Base-by-base conservation (phyloP, 1,284 basidiomycete genomes). In the Microbotryum scabiosae region DNA sequence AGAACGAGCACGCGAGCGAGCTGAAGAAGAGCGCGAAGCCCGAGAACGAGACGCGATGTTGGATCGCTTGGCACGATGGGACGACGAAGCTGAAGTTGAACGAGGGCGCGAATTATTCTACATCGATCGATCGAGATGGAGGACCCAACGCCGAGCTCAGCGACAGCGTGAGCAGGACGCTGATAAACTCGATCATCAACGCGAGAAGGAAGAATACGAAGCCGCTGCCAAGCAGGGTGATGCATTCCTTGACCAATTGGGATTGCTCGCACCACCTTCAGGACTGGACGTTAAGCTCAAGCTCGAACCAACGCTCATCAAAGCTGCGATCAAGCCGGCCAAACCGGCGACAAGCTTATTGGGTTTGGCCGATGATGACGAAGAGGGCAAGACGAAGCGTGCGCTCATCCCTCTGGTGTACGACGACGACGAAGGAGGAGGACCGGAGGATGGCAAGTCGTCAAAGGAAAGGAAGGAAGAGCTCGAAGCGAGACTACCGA, bases 361-460 rank as follows among this genome's bases (percentile, higher is more conserved):
- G 3, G 68, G 67, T 21, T 61, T 65, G 18, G 70, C 60, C 26
- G 71, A 71, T 26, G 72, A 73, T 16, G 72, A 74, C 41, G 73
- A 74, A 14, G 71, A 72, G 21, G 67, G 61, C n/a, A 63, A 65
- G 57, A 67, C 68, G 57, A 71, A 71, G 64, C 59, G 73, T 26
- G 68, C 65, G 48, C 61, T 74, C 18, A 70, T 74, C 48, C 72
- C 71, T 36, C 60, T 74, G 14, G 67, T 59, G 32, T 74, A 74
- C 54, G 71, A 70, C 55, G 73, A 74, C 57, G 73, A 73, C 28
- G 55, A 56, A 51, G 56, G 57, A 62, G 54, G 60, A 68, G 43
- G 57, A 53, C 52, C 63, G 65, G 46, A 65, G 55, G 26, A 70
- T 68, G 62, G 65, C 68, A 51, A 62, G 61, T 41, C 36, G 36